These are phyloP conservation scores for Arthrobotrys iridis DNA, from an alignment of 2,329 filamentous ascomycete genomes.

Conservation along the genomic window DNA sequence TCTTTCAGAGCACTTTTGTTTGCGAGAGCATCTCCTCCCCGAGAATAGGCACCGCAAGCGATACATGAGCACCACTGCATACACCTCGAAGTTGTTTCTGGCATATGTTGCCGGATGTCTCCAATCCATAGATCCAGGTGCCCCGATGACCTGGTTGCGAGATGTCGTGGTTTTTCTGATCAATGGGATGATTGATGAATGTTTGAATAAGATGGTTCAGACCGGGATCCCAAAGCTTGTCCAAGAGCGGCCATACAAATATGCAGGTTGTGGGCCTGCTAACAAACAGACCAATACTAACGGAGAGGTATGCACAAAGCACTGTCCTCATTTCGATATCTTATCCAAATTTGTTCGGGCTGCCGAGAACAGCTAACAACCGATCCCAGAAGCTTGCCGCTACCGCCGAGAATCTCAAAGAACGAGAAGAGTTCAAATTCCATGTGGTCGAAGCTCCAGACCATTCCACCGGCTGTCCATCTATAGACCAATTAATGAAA, in stretches of 20 bases:
- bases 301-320: background rate
- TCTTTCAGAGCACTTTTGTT: conserved; percentile 4
- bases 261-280: background rate
- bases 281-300: background rate
- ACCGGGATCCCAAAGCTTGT: background rate
- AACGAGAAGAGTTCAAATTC: background rate
- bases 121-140: background rate
- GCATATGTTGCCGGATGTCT: background rate
- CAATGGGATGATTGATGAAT: conserved; percentile 8
- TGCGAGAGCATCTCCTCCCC: conserved; percentile 15
- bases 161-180: background rate
- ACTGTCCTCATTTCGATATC: no score
- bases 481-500: background rate
- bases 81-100: background rate
- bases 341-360: background rate
- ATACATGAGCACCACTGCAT: background rate
- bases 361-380: no score
- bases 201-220: background rate
- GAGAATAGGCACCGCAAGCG: background rate
- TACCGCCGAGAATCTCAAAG: no score
- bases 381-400: background rate
- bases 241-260: background rate
- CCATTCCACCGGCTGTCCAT: background rate
- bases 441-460: background rate
- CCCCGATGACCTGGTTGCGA: background rate